These are phyloP conservation scores for Mrakia blollopis DNA, from an alignment of 768 basidiomycete genomes.

Conservation along the genomic window DNA sequence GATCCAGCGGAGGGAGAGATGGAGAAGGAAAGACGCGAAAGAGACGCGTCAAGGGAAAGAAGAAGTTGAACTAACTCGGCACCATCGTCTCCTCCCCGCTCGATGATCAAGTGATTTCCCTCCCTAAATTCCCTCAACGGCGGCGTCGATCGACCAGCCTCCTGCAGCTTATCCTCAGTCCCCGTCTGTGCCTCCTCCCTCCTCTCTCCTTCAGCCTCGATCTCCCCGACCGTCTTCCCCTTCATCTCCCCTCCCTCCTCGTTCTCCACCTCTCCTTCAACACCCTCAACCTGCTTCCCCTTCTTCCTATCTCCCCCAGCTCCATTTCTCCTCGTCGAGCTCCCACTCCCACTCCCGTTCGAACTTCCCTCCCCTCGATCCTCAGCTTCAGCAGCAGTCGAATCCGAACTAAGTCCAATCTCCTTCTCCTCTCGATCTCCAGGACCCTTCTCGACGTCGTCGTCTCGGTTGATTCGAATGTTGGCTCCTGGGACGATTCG, in stretches of 20 bases:
- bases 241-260: constrained; percentile 26
- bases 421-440: constrained; percentile 18
- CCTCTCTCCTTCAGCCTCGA: constrained; percentile 21
- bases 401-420: not conserved
- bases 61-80: constrained; percentile 50
- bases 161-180: constrained; percentile 31
- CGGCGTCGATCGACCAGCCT: constrained; percentile 39
- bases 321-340: constrained; percentile 34
- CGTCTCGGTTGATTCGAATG: constrained; percentile 80
- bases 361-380: not conserved
- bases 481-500: constrained; percentile 66
- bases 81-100: constrained; percentile 52
- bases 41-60: not conserved
- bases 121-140: constrained; percentile 61
- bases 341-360: constrained; percentile 31
- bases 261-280: constrained; percentile 18
- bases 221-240: constrained; percentile 13
- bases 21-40: not conserved
- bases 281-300: not conserved
- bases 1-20: not conserved
- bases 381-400: not conserved
- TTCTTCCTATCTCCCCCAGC: constrained; percentile 28
- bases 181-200: constrained; percentile 35
- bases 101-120: constrained; percentile 62
- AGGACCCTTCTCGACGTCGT: constrained; percentile 36